A percentile compares a stretch with the other conserved stretches of the same genome.
phyloP scores from a whole-genome alignment of 768 basidiomycete genomes.

The Amanita pallidorosea region DNA sequence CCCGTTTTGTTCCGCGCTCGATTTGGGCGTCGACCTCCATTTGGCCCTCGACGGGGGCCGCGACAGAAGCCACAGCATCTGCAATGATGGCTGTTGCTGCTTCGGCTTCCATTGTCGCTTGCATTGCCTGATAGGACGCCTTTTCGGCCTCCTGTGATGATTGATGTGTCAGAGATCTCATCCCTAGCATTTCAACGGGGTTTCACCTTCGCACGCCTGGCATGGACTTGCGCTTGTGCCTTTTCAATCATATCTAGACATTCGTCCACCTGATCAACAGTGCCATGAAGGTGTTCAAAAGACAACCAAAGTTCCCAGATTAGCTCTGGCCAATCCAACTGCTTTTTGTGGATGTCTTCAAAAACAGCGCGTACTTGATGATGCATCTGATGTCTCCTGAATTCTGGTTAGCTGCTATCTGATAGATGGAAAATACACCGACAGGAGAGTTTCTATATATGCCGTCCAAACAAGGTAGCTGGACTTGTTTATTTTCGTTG shows the following conservation, averaged over 20 bases:
- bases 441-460: conserved; percentile 71
- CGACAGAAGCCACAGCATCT: conserved; percentile 16
- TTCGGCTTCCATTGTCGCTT: conserved; percentile 31
- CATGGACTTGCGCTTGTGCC: conserved; percentile 52
- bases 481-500: conserved; percentile 55
- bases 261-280: conserved; percentile 51
- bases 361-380: conserved; percentile 60
- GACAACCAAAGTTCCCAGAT: conserved; percentile 83
- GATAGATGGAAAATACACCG: conserved; percentile 14
- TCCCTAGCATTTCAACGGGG: neutral
- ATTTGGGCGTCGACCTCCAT: conserved; percentile 32
- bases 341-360: conserved; percentile 52
- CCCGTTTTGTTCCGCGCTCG: conserved; percentile 46
- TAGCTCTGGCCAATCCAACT: conserved; percentile 92
- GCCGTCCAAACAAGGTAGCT: conserved; percentile 69
- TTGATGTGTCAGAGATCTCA: neutral
- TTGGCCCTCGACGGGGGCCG: conserved; percentile 8
- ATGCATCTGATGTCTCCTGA: conserved; percentile 41
- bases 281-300: conserved; percentile 84
- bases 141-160: conserved; percentile 52
- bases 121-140: conserved; percentile 38
- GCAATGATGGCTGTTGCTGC: conserved; percentile 18
- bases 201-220: conserved; percentile 50
- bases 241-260: conserved; percentile 56
- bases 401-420: conserved; percentile 5